These are phyloP conservation scores for Arthrocladium fulminans DNA, from an alignment of 2,329 filamentous ascomycete genomes.

Conservation along the genomic window DNA sequence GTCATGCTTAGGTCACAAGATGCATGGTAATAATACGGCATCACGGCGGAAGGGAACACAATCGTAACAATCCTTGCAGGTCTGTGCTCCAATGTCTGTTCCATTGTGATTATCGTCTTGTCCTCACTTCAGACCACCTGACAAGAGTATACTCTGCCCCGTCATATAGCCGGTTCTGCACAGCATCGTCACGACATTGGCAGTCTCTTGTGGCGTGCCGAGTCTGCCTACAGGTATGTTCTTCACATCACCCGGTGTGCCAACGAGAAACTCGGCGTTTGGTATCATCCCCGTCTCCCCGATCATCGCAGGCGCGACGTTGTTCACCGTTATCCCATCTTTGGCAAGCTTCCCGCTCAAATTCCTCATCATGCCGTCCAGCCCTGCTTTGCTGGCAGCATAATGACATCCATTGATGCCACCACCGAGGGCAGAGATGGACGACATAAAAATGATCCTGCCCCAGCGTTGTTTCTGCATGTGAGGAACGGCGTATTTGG, in stretches of 20 bases:
- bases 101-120: too few species aligned
- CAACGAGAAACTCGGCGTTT: slow-evolving; percentile 41
- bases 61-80: background rate
- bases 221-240: slow-evolving; percentile 52
- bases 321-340: slow-evolving; percentile 56
- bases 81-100: too few species aligned
- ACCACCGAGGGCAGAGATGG: slow-evolving; percentile 54
- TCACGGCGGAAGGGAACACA: too few species aligned
- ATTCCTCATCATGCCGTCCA: slow-evolving; percentile 59
- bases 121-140: slow-evolving; percentile 43
- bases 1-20: too few species aligned
- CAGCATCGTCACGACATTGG: slow-evolving; percentile 53
- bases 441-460: slow-evolving; percentile 55
- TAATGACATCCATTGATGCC: slow-evolving; percentile 54
- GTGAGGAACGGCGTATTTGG: slow-evolving; percentile 50
- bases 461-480: slow-evolving; percentile 56
- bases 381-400: slow-evolving; percentile 50
- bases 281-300: slow-evolving; percentile 56
- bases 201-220: slow-evolving; percentile 51
- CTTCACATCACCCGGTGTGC: slow-evolving; percentile 50
- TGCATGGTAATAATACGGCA: too few species aligned
- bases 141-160: slow-evolving; percentile 47
- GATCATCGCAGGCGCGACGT: slow-evolving; percentile 62
- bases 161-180: slow-evolving; percentile 54
- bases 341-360: slow-evolving; percentile 51